Evolutionary conservation across 2,329 filamentous ascomycete genomes (phyloP).

Genomic region (Alternaria arborescens): DNA sequence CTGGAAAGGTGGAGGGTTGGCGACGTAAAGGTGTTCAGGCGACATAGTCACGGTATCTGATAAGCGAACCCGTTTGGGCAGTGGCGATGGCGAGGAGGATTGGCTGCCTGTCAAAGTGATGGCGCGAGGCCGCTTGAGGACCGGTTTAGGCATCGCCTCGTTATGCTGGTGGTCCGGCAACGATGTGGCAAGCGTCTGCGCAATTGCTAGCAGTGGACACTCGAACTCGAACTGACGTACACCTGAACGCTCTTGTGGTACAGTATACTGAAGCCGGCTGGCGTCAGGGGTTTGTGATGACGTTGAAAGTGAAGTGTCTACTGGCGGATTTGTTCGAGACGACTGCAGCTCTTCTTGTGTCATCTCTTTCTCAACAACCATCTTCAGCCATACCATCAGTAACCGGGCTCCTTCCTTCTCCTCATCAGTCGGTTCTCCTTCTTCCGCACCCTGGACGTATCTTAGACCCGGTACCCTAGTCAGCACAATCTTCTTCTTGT

Average conservation of each 20-base stretch:
- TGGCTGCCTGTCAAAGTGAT: not conserved
- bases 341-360: not conserved
- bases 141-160: slow-evolving; percentile 2
- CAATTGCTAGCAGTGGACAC: not conserved
- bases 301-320: not conserved
- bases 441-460: slow-evolving; percentile 13
- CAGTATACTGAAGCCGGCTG: not conserved
- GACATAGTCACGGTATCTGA: slow-evolving; percentile 18
- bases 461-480: slow-evolving; percentile 18
- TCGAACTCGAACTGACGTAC: not conserved
- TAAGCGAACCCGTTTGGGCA: slow-evolving; percentile 20
- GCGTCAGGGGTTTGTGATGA: not conserved
- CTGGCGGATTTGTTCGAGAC: not conserved
- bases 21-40: slow-evolving; percentile 12
- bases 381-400: slow-evolving; percentile 8
- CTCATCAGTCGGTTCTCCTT: slow-evolving; percentile 14
- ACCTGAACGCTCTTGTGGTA: not conserved
- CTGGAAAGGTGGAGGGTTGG: slow-evolving; percentile 16
- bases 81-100: not conserved
- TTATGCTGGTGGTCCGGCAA: not conserved
- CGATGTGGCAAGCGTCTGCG: not conserved
- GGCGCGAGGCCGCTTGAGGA: slow-evolving; percentile 18
- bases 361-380: slow-evolving; percentile 8
- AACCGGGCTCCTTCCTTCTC: slow-evolving; percentile 13
- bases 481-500: slow-evolving; percentile 14